Evolutionary conservation across 495 filamentous ascomycete species (phyloP), one percentile per base, ranked within the genome.

Genomic region (Copromyces sp.): DNA sequence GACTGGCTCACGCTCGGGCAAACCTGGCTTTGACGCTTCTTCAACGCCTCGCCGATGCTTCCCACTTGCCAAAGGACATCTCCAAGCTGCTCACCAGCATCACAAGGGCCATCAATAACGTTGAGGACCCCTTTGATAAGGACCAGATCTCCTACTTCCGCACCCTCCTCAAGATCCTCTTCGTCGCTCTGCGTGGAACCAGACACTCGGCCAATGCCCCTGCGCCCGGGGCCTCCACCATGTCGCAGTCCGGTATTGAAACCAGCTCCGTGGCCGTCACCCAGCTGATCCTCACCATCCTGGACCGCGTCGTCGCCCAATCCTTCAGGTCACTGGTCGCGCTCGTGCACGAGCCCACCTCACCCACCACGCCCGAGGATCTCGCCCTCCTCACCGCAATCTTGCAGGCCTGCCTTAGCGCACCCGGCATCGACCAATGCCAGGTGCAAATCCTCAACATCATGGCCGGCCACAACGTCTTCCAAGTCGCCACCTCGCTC

Each of bases 341-440:
- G 1, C 86, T 90, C 69, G 85, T 97, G 41, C 94, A 97, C 77
- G 86, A 90, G 20, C 77, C 83, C 29, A 77, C 84, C 11, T 73
- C 80, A 0, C 75, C 79, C 32, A 83, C 87, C n/a, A 81, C 81
- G 3, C 85, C 91, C 71, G 77, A 87, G 80, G 95, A 99, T 77
- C 90, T 98, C 75, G 91, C 91, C 20, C 91, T 98, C 59, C 82
- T 99, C 35, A 97, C 91, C n/a, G 93, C 91, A 8, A 90, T 98
- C 74, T 84, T 98, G 17, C 94, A 97, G 77, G 90, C 90, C 53
- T 89, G 90, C 69, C 84, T 98, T 32, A 89, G 88, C 72, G 85
- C 97, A n/a, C 88, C 89, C 1, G 87, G 87, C 24, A 86, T 93
- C 74, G 84, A 86, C 37, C 82, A 86, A 69, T 87, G 86, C 74